Base-by-base conservation (phyloP, 441 rosid genomes). In the Theobroma grandiflorum region DNA sequence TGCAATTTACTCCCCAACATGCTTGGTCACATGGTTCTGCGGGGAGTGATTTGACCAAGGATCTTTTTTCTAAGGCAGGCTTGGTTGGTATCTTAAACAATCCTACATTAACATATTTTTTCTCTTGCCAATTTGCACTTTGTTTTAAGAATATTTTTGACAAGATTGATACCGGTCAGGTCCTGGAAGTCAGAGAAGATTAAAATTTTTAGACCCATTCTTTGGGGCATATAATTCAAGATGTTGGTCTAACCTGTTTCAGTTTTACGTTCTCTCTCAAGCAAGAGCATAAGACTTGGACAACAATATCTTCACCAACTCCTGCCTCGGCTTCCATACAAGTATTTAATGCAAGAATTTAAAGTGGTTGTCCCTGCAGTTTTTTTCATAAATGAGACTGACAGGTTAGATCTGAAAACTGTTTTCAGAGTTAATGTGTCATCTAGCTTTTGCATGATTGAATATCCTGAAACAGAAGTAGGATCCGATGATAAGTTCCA, bases 301-400 rank as follows among this genome's bases (percentile, higher is more conserved):
- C 10, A 33, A 18, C 26, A 26, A 9, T 22, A 64, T 33, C 69
- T 9, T 26, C 31, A 66, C 68, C 76, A 77, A 58, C 69, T 33
- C 20, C 35, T 18, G 4, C 47, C n/a, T 52, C 79, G 15, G 57
- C n/a, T 18, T 42, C 70, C 80, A 33, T 55, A 38, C 18, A 18
- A 1, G 20, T 49, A 75, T 72, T 69, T 50, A 57, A 40, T 78
- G 76, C 85, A 15, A 14, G 8, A 75, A 37, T 72, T 43, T 7
- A 47, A 26, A 47, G 4, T n/a, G 77, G n/a, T 53, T 52, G 49
- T 47, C 52, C 42, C 45, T 8, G 16, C 31, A 43, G 43, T 52
- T 78, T 26, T 26, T 26, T 26, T 16, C 79, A 78, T 63, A 65
- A 71, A 71, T 79, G 77, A 63, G 42, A 70, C 22, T n/a, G 43